Percentiles rank a stretch among this genome's conserved stretches.
phyloP scores from a whole-genome alignment of 2,329 filamentous ascomycete genomes.

The Xylariales sp. region DNA sequence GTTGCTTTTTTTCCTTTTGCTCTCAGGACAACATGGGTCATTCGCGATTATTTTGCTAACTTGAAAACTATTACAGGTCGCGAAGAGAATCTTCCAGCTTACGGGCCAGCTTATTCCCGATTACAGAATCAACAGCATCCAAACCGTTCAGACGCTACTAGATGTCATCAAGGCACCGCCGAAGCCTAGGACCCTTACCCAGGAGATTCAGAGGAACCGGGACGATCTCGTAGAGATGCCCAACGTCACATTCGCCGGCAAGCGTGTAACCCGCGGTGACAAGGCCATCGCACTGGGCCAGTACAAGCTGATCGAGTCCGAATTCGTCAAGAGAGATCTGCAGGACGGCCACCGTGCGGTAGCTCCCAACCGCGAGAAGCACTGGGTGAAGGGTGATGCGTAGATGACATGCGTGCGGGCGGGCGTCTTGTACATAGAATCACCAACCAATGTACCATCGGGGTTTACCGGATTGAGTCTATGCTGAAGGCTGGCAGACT shows the following conservation, averaged over 20 bases:
- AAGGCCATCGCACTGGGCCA: conserved; percentile 68
- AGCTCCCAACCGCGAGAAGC: conserved; percentile 36
- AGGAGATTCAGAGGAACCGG: conserved; percentile 45
- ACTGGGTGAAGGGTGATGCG: conserved; percentile 35
- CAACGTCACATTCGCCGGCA: conserved; percentile 66
- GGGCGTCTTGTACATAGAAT: too few relatives aligned
- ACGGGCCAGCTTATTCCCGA: conserved; percentile 76
- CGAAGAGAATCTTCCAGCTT: conserved; percentile 76
- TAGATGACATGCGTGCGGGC: conserved; percentile 15
- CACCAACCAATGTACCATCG: too few relatives aligned
- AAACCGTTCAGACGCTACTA: conserved; percentile 51
- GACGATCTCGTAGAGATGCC: conserved; percentile 36
- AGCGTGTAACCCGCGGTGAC: conserved; percentile 66
- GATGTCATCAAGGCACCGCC: conserved; percentile 47
- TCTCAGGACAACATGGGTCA: too few relatives aligned
- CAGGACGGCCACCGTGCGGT: conserved; percentile 41
- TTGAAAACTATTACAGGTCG: conserved; percentile 49
- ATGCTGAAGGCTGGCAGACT: too few relatives aligned
- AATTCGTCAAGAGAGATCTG: conserved; percentile 59
- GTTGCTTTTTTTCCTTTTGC: conserved; percentile 24
- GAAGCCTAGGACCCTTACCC: conserved; percentile 58
- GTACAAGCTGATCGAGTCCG: conserved; percentile 75
- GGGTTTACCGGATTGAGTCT: too few relatives aligned
- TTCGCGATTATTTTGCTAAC: too few relatives aligned
- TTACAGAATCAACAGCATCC: conserved; percentile 53